Evolutionary conservation across 306 rosid genomes (phyloP).

Genomic region (Cotoneaster glaucophyllus): DNA sequence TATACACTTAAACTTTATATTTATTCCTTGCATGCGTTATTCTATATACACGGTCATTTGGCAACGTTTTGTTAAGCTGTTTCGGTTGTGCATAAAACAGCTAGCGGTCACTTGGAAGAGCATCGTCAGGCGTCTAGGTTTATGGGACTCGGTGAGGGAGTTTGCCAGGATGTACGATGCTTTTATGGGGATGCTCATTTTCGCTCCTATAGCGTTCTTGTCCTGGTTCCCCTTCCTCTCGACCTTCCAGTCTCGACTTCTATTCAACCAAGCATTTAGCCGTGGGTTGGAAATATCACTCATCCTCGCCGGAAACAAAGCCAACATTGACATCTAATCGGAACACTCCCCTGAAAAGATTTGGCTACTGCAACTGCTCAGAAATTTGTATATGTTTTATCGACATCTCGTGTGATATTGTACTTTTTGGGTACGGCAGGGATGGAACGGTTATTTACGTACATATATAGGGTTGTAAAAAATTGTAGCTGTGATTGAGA

Average conservation of each 20-base stretch:
- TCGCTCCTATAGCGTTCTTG: constrained; percentile 62
- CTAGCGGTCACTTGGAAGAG: constrained; percentile 80
- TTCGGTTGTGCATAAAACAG: constrained; percentile 35
- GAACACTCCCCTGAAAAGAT: background rate
- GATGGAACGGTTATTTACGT: constrained; percentile 1
- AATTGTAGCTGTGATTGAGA: background rate
- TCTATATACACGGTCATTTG: background rate
- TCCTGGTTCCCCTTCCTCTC: constrained; percentile 98
- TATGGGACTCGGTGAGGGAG: constrained; percentile 95
- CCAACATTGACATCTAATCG: constrained; percentile 62
- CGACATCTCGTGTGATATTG: constrained; percentile 1
- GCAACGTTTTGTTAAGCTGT: background rate
- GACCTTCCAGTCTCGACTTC: constrained; percentile 94
- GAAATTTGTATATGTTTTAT: constrained; percentile 18
- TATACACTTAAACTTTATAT: background rate
- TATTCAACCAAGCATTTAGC: constrained; percentile 95
- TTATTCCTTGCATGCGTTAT: background rate
- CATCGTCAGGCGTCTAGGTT: constrained; percentile 50
- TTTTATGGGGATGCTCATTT: constrained; percentile 88
- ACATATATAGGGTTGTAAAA: constrained; percentile 6
- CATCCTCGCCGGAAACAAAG: constrained; percentile 96
- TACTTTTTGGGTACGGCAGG: background rate
- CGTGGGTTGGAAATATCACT: constrained; percentile 95
- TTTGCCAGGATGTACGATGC: constrained; percentile 95
- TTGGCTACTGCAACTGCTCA: background rate